Percentiles rank a stretch among this genome's conserved stretches.
phyloP scores from a whole-genome alignment of 148 eudicot genomes.

The Rhododendron griersonianum region DNA sequence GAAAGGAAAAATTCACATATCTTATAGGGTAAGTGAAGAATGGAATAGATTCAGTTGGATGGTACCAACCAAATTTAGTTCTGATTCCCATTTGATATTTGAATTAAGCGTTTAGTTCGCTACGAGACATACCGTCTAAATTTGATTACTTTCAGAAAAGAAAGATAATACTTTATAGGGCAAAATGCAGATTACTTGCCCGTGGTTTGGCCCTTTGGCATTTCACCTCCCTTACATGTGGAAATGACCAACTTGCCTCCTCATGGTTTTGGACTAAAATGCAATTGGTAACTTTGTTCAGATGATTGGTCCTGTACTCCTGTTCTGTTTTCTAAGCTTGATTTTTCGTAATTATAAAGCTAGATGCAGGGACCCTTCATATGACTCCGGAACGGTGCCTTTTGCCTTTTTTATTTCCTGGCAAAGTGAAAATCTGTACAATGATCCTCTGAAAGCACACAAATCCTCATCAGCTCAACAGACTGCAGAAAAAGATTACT shows the following conservation, averaged over 20 bases:
- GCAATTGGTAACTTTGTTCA: background rate
- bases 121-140: background rate
- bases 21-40: background rate
- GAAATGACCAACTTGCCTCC: background rate
- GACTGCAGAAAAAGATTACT: conserved; percentile 44
- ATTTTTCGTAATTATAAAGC: conserved; percentile 37
- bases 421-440: conserved; percentile 41
- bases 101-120: background rate
- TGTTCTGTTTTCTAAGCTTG: background rate
- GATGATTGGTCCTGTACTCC: background rate
- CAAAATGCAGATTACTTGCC: background rate
- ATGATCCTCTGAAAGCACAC: conserved; percentile 36
- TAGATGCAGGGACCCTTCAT: conserved; percentile 48
- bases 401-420: conserved; percentile 32
- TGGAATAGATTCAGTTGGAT: background rate
- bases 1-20: background rate
- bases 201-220: background rate
- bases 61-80: background rate
- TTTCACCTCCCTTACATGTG: too few species aligned
- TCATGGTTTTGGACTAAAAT: background rate
- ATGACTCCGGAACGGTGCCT: conserved; percentile 45
- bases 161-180: background rate
- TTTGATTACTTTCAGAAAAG: background rate
- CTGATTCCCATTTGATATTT: background rate
- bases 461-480: conserved; percentile 38